Conservation (phyloP, 106 monocot species). For the Posidonia australis region DNA sequence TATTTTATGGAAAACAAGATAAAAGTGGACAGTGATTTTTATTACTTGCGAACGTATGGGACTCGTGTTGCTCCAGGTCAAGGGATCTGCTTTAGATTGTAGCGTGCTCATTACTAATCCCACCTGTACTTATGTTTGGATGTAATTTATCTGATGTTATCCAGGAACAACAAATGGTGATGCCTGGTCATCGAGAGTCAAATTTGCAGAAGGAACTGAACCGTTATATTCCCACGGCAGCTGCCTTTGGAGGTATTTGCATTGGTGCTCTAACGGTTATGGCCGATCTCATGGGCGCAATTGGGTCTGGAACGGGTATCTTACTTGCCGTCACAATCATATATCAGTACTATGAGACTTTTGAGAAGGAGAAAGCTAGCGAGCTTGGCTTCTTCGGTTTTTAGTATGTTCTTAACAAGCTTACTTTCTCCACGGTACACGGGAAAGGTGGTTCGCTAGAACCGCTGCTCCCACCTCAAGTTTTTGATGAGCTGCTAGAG, state of each 20-base stretch:
- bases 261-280: constrained; percentile 52
- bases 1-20: no score
- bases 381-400: constrained; percentile 27
- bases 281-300: constrained; percentile 46
- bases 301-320: constrained; percentile 17
- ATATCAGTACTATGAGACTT: constrained; percentile 33
- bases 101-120: no score
- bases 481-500: no score
- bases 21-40: no score
- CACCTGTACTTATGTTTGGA: neutral
- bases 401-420: no score
- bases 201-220: constrained; percentile 15
- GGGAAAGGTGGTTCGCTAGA: no score
- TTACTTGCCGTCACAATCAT: constrained; percentile 39
- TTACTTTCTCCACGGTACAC: no score
- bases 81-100: neutral
- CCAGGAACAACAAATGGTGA: constrained; percentile 24
- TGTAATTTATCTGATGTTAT: neutral
- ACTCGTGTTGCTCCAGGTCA: no score
- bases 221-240: constrained; percentile 17
- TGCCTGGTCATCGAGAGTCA: constrained; percentile 16
- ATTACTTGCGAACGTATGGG: no score
- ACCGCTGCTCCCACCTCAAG: no score
- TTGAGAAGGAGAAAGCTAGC: constrained; percentile 56
- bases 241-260: constrained; percentile 18